A percentile compares a stretch with the other conserved stretches of the same genome.
These are phyloP conservation scores for Exobasidium rhododendri DNA, from an alignment of 1,284 basidiomycete species.

Conservation along the genomic window DNA sequence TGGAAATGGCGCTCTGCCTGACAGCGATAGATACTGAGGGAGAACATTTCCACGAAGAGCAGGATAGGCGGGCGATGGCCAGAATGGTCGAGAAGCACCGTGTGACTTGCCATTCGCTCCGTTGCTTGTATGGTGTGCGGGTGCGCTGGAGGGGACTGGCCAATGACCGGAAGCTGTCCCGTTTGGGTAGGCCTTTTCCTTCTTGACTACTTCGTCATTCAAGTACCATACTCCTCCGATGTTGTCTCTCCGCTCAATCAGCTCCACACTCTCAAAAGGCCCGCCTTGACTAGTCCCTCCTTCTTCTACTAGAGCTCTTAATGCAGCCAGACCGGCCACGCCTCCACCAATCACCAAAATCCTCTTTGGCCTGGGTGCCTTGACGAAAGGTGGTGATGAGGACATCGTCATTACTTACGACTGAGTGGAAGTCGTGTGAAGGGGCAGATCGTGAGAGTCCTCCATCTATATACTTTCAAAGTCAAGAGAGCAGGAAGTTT, in stretches of 20 bases:
- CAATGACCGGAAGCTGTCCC: slow-evolving; percentile 3
- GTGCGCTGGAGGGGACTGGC: slow-evolving; percentile 6
- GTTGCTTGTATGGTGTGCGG: background rate
- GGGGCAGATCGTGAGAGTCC: too few species aligned
- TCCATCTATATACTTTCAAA: too few species aligned
- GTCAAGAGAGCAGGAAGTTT: too few species aligned
- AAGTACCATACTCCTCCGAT: slow-evolving; percentile 45
- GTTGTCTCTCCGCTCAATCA: slow-evolving; percentile 36
- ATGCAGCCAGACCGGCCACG: slow-evolving; percentile 35
- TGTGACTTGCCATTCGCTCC: background rate
- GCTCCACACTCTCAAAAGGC: slow-evolving; percentile 18
- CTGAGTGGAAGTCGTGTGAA: too few species aligned
- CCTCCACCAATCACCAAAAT: slow-evolving; percentile 47
- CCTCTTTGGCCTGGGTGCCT: background rate
- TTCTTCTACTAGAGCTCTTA: slow-evolving; percentile 30
- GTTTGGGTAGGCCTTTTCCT: background rate
- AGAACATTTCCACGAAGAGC: slow-evolving; percentile 43
- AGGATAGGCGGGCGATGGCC: slow-evolving; percentile 43
- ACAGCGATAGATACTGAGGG: slow-evolving; percentile 42
- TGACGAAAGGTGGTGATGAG: background rate
- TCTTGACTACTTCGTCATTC: background rate
- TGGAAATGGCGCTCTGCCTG: slow-evolving; percentile 23
- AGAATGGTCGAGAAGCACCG: slow-evolving; percentile 22
- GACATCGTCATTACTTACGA: background rate
- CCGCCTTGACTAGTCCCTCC: slow-evolving; percentile 4